Conservation (phyloP, 495 filamentous ascomycete species). For the Poronia punctata region DNA sequence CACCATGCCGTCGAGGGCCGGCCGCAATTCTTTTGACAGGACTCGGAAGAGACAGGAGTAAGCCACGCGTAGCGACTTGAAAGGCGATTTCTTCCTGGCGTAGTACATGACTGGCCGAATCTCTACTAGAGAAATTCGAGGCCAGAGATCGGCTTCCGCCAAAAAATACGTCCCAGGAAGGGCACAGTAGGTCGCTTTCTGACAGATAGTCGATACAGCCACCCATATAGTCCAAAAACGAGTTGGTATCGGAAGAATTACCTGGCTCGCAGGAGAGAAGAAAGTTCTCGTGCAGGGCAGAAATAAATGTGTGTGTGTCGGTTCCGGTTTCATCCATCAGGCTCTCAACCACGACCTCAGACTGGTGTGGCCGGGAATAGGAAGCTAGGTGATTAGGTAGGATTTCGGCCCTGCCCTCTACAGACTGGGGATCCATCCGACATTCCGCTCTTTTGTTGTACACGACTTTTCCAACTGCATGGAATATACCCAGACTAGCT, state of each 20-base stretch:
- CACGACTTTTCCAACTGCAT: slow-evolving; percentile 89
- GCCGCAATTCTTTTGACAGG: slow-evolving; percentile 65
- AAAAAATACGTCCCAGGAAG: slow-evolving; percentile 51
- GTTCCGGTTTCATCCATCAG: slow-evolving; percentile 86
- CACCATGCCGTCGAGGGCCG: slow-evolving; percentile 33
- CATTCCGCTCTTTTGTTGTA: slow-evolving; percentile 76
- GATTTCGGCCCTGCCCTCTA: slow-evolving; percentile 33
- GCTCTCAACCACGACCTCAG: slow-evolving; percentile 64
- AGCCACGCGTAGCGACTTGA: slow-evolving; percentile 75
- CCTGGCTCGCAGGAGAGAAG: slow-evolving; percentile 67
- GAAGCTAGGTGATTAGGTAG: slow-evolving; percentile 58
- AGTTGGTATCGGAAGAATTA: slow-evolving; percentile 35
- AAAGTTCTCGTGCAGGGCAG: slow-evolving; percentile 94
- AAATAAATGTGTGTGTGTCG: slow-evolving; percentile 79
- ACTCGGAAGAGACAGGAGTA: slow-evolving; percentile 74
- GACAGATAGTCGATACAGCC: slow-evolving; percentile 79
- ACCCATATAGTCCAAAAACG: slow-evolving; percentile 58
- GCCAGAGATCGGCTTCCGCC: slow-evolving; percentile 37
- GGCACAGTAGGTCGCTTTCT: slow-evolving; percentile 73
- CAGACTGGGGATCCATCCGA: slow-evolving; percentile 20
- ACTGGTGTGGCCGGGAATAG: slow-evolving; percentile 53
- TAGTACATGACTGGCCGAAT: slow-evolving; percentile 60
- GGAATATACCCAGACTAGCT: slow-evolving; percentile 83
- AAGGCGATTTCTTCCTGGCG: slow-evolving; percentile 91
- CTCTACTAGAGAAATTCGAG: slow-evolving; percentile 31